A percentile compares a stretch with the other conserved stretches of the same genome.
Evolutionary conservation across 768 basidiomycete genomes (phyloP).

Genomic region (Fomitopsis serialis): DNA sequence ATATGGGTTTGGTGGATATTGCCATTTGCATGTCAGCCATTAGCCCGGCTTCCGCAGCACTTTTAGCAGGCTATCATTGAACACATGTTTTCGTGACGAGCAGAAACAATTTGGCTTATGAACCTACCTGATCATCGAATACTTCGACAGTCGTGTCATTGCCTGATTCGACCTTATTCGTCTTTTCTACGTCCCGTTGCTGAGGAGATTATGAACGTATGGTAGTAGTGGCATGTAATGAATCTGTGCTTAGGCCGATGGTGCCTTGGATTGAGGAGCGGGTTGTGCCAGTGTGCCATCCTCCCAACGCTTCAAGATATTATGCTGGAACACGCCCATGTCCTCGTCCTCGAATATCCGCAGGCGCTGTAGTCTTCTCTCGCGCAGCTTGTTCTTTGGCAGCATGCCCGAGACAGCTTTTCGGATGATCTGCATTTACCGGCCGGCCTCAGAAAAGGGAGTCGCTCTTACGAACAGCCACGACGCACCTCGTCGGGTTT

Average conservation of each 20-base stretch:
- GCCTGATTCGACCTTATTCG: no score
- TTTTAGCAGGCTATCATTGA: no score
- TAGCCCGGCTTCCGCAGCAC: no score
- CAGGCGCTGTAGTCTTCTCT: constrained; percentile 80
- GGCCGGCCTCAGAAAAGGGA: not conserved
- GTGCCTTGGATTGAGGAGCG: not conserved
- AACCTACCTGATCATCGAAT: no score
- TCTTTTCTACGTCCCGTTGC: no score
- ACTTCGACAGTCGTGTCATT: no score
- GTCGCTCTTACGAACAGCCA: not conserved
- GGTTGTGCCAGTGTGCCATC: constrained; percentile 53
- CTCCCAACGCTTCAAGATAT: constrained; percentile 81
- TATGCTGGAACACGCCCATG: constrained; percentile 71
- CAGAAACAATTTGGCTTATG: no score
- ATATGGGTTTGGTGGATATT: not conserved
- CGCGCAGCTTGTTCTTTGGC: constrained; percentile 94
- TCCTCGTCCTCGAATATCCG: constrained; percentile 81
- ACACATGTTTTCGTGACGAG: no score
- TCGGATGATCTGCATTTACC: constrained; percentile 73
- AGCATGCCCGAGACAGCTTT: constrained; percentile 98
- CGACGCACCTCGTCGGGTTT: constrained; percentile 83
- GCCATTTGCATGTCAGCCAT: no score
- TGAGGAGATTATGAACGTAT: not conserved
- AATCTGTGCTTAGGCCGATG: not conserved
- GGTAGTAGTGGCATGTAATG: not conserved